phyloP scores from a whole-genome alignment of 78 protist genomes.

The Dictyostelium purpureum region DNA sequence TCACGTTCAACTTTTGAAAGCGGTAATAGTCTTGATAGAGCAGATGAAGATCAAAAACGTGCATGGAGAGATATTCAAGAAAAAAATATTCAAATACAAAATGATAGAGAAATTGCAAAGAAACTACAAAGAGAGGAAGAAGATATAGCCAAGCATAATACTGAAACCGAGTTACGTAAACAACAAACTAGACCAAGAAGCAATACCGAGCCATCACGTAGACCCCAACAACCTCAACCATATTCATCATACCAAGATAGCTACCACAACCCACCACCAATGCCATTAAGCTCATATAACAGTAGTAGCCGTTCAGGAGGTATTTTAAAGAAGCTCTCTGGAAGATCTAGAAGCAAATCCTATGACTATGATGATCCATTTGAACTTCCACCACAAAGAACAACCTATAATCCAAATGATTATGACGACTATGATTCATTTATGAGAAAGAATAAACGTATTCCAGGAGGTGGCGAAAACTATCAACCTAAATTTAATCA shows the following conservation, averaged over 20 bases:
- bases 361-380: constrained; percentile 20
- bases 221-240: neutral
- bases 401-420: neutral
- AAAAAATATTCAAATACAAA: constrained; percentile 31
- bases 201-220: constrained; percentile 8
- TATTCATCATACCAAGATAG: neutral
- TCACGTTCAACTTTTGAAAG: constrained; percentile 25
- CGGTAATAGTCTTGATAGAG: constrained; percentile 37
- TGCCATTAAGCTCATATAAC: neutral
- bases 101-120: constrained; percentile 36
- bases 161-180: too few relatives aligned
- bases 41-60: constrained; percentile 44
- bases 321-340: neutral
- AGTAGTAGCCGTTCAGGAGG: neutral
- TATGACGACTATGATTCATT: neutral
- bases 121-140: constrained; percentile 28
- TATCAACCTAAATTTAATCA: neutral
- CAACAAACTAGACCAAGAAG: constrained; percentile 4
- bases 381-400: neutral
- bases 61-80: constrained; percentile 62
- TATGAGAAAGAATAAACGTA: neutral
- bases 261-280: neutral
- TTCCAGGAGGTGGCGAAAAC: neutral
- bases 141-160: neutral
- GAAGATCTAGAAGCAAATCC: constrained; percentile 18